Evolutionary conservation across 495 filamentous ascomycete genomes (phyloP).

Genomic region (Rostrohypoxylon terebratum): DNA sequence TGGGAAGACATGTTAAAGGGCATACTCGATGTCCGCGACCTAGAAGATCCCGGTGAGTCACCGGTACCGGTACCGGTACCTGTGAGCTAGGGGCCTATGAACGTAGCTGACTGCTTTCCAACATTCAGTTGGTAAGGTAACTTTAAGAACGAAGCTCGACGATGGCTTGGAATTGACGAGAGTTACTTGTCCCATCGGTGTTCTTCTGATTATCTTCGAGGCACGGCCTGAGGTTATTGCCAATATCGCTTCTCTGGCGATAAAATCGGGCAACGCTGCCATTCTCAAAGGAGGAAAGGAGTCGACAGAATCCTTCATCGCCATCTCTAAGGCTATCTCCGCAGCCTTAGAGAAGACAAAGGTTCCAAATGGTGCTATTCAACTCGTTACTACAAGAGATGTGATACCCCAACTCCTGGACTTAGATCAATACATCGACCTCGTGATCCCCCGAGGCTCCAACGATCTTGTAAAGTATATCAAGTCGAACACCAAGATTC

Average conservation of each 20-base stretch:
- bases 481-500: conserved; percentile 90
- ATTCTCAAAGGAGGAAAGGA: conserved; percentile 98
- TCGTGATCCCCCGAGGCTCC: conserved; percentile 92
- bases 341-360: conserved; percentile 77
- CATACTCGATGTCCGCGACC: conserved; percentile 85
- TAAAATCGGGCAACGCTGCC: conserved; percentile 97
- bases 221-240: conserved; percentile 98
- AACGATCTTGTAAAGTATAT: conserved; percentile 94
- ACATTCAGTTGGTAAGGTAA: conserved; percentile 90
- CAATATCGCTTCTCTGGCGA: conserved; percentile 95
- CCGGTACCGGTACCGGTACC: background rate
- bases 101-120: conserved; percentile 13
- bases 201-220: conserved; percentile 97
- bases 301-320: conserved; percentile 89
- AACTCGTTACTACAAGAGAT: conserved; percentile 92
- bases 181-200: conserved; percentile 93
- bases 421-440: conserved; percentile 87
- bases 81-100: background rate
- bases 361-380: conserved; percentile 87
- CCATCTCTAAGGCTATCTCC: conserved; percentile 88
- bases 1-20: conserved; percentile 98
- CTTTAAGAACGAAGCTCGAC: conserved; percentile 86
- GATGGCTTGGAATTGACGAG: conserved; percentile 86
- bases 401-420: conserved; percentile 85
- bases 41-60: conserved; percentile 86